Evolutionary conservation across 1,284 basidiomycete genomes (phyloP).

Genomic region (Dichomitus squalens): DNA sequence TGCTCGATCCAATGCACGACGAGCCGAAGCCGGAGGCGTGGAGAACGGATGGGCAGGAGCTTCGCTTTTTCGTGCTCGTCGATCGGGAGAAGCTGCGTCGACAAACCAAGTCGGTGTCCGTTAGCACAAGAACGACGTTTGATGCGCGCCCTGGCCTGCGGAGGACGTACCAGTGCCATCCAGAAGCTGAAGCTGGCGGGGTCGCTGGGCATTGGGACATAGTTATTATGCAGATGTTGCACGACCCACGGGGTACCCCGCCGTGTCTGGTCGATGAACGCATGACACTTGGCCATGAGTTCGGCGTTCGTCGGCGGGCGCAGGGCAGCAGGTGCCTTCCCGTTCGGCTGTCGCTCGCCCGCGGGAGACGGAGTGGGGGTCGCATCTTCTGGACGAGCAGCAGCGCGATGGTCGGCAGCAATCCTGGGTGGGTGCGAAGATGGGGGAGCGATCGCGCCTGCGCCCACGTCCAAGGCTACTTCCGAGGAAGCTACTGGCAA

Average conservation of each 20-base stretch:
- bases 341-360: conserved; percentile 12
- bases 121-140: conserved; percentile 6
- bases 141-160: no score
- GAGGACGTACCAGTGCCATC: conserved; percentile 71
- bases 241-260: conserved; percentile 91
- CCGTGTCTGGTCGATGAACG: conserved; percentile 80
- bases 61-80: conserved; percentile 94
- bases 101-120: not conserved
- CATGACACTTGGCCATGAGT: conserved; percentile 76
- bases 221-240: conserved; percentile 73
- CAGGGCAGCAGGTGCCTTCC: not conserved
- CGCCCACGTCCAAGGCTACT: conserved; percentile 1
- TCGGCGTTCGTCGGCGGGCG: conserved; percentile 50
- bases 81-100: conserved; percentile 78
- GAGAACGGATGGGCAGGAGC: conserved; percentile 86
- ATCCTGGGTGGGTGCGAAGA: conserved; percentile 1
- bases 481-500: no score
- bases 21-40: conserved; percentile 77
- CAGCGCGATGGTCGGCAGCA: not conserved
- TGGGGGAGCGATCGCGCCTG: conserved; percentile 13
- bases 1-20: conserved; percentile 94
- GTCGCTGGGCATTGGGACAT: conserved; percentile 70
- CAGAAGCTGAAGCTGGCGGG: conserved; percentile 82
- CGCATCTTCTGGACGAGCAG: conserved; percentile 18
- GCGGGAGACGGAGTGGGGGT: conserved; percentile 16